A percentile compares a stretch with the other conserved stretches of the same genome.
Conservation (phyloP, 202 grass and related monocot species). For the Schoenoplectus triqueter region DNA sequence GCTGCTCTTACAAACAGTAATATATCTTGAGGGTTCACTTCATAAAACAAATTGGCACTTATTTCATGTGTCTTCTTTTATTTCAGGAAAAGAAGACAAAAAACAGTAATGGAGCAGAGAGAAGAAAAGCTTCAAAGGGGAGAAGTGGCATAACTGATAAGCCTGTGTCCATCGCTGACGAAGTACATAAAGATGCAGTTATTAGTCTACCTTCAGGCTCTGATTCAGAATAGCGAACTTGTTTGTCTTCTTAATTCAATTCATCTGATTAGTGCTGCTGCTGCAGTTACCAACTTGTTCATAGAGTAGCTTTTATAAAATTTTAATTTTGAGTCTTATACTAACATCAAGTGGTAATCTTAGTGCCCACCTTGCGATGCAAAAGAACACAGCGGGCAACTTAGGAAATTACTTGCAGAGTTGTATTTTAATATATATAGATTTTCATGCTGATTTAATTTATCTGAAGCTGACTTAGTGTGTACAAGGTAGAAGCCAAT, state of each 20-base stretch:
- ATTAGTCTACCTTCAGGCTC: background rate
- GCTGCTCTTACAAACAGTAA: background rate
- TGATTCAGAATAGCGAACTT: background rate
- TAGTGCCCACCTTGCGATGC: no score
- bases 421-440: no score
- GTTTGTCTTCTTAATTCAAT: background rate
- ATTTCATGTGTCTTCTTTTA: constrained; percentile 13
- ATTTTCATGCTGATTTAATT: no score
- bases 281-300: background rate
- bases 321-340: no score
- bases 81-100: constrained; percentile 50
- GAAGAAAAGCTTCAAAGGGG: constrained; percentile 39
- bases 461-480: no score
- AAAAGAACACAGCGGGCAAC: no score
- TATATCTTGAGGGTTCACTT: constrained; percentile 4
- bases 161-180: constrained; percentile 47
- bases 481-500: no score
- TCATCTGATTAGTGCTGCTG: background rate
- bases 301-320: background rate
- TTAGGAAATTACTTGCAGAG: no score
- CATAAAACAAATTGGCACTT: constrained; percentile 31
- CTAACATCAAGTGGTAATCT: no score
- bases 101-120: background rate
- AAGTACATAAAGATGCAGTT: constrained; percentile 65
- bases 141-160: constrained; percentile 49